Evolutionary conservation across 2,329 filamentous ascomycete genomes (phyloP).

Genomic region (Teratosphaeria gauchensis): DNA sequence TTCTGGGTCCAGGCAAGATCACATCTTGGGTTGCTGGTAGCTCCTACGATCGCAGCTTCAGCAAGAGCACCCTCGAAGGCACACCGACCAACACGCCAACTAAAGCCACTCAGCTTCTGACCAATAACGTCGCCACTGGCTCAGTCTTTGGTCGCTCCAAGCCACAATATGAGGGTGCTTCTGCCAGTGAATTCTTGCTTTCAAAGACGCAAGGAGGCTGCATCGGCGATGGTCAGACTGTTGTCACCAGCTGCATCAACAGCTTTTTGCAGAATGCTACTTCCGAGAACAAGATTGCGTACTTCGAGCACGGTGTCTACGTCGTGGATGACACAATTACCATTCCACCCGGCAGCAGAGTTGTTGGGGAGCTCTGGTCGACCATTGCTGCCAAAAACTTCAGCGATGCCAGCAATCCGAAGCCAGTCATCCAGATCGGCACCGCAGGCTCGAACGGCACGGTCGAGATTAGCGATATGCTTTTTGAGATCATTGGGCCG

Average conservation of each 20-base stretch:
- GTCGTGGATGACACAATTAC: constrained; percentile 50
- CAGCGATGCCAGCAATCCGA: constrained; percentile 62
- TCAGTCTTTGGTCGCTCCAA: constrained; percentile 75
- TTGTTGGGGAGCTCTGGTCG: constrained; percentile 87
- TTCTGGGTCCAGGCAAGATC: constrained; percentile 63
- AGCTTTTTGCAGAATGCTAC: constrained; percentile 59
- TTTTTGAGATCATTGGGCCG: constrained; percentile 74
- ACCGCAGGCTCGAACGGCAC: constrained; percentile 57
- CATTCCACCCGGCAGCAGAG: constrained; percentile 55
- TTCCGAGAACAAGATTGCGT: constrained; percentile 48
- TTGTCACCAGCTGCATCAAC: constrained; percentile 82
- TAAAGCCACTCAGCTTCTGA: constrained; percentile 46
- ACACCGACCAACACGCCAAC: constrained; percentile 1
- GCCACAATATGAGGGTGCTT: constrained; percentile 70
- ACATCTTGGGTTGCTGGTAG: constrained; percentile 71
- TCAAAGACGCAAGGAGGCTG: constrained; percentile 65
- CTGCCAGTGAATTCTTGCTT: constrained; percentile 64
- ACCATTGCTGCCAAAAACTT: constrained; percentile 74
- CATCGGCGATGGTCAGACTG: constrained; percentile 75
- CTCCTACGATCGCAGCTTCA: constrained; percentile 46
- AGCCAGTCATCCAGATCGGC: constrained; percentile 79
- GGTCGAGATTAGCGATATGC: constrained; percentile 80
- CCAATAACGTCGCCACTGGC: constrained; percentile 40
- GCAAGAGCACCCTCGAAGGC: constrained; percentile 3
- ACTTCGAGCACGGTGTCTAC: constrained; percentile 57